Conservation (phyloP, 1,284 basidiomycete species). For the Cryptococcus sp. region DNA sequence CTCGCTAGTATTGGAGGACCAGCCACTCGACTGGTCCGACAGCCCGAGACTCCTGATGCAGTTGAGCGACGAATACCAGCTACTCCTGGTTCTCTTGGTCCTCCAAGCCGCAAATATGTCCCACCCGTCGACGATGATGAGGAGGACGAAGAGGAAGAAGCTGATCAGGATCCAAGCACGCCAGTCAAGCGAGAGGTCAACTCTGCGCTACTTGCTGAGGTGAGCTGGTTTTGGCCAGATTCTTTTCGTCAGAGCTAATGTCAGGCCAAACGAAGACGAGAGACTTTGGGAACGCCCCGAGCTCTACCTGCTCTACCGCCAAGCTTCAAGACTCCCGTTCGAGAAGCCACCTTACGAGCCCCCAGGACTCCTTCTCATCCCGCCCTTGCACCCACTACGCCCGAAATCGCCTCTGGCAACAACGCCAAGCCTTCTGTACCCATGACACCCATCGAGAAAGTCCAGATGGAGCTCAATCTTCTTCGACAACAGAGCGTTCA, state of each 20-base stretch:
- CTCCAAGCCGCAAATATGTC: conserved; percentile 13
- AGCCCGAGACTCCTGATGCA: conserved; percentile 12
- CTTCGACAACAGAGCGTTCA: conserved; percentile 15
- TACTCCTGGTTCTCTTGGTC: conserved; percentile 19
- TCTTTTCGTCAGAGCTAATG: background rate
- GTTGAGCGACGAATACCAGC: conserved; percentile 2
- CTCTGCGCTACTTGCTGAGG: conserved; percentile 15
- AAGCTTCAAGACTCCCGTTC: conserved; percentile 29
- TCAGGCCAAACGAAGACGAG: conserved; percentile 20
- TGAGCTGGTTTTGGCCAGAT: conserved; percentile 5
- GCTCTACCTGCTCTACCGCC: conserved; percentile 29
- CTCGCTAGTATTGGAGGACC: conserved; percentile 17
- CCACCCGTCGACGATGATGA: conserved; percentile 2
- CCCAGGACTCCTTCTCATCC: conserved; percentile 27
- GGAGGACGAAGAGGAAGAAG: conserved; percentile 8
- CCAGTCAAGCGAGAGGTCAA: conserved; percentile 5
- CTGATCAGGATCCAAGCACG: conserved; percentile 3
- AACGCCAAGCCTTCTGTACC: conserved; percentile 6
- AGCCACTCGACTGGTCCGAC: conserved; percentile 14
- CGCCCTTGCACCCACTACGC: conserved; percentile 15
- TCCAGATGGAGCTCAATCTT: conserved; percentile 26
- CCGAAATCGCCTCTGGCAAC: conserved; percentile 6
- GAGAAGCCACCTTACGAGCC: conserved; percentile 7
- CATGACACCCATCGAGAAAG: conserved; percentile 27
- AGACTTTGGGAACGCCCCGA: conserved; percentile 37